phyloP scores from a whole-genome alignment of 2,329 filamentous ascomycete species.

The Aspergillus novofumigatus region DNA sequence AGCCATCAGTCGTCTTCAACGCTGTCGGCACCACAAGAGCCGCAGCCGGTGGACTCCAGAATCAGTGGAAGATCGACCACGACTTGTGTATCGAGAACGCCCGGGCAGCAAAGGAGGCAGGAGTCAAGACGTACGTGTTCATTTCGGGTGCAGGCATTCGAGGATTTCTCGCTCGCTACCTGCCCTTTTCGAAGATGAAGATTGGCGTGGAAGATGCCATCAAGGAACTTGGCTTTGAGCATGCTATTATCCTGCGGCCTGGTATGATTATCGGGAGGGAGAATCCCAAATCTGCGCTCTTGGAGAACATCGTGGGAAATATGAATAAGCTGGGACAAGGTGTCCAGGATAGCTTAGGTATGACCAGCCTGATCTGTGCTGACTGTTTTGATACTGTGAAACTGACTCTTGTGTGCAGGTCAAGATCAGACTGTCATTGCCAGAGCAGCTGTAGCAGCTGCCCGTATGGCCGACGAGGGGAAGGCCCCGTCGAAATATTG shows the following conservation, averaged over 20 bases:
- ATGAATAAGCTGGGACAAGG: constrained; percentile 21
- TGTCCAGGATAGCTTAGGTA: constrained; percentile 27
- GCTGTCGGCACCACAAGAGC: constrained; percentile 34
- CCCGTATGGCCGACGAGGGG: constrained; percentile 20
- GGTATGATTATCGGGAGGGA: constrained; percentile 35
- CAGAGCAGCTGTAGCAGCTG: constrained; percentile 26
- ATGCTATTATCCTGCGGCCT: constrained; percentile 33
- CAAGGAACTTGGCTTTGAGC: constrained; percentile 32
- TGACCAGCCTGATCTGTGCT: not conserved
- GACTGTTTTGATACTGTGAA: not conserved
- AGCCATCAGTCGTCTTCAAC: constrained; percentile 26
- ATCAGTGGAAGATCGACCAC: constrained; percentile 38
- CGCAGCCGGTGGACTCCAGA: constrained; percentile 28
- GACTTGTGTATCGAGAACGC: constrained; percentile 34
- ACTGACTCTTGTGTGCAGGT: constrained; percentile 13
- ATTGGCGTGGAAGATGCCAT: constrained; percentile 34
- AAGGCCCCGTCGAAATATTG: constrained; percentile 28
- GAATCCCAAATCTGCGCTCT: constrained; percentile 15
- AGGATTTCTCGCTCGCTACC: constrained; percentile 21
- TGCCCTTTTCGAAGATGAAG: constrained; percentile 39
- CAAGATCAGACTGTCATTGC: constrained; percentile 26
- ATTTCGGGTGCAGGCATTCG: constrained; percentile 33
- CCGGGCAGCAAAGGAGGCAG: constrained; percentile 32
- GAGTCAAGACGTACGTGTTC: constrained; percentile 33
- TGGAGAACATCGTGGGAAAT: constrained; percentile 19